Evolutionary conservation across 2,329 filamentous ascomycete genomes (phyloP).

Genomic region (Nemania serpens): DNA sequence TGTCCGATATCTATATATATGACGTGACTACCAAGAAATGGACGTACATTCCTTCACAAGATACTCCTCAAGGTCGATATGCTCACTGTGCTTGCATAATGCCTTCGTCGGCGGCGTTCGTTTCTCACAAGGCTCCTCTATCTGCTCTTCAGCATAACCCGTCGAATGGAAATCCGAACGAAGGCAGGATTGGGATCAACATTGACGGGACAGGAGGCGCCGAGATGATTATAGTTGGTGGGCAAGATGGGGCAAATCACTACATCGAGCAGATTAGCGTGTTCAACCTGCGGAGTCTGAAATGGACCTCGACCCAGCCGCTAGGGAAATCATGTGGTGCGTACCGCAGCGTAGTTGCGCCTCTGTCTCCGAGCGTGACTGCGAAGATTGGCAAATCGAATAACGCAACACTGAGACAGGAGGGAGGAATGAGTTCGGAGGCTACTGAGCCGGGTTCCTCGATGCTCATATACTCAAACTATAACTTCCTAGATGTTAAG

Average conservation of each 20-base stretch:
- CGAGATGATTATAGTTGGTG: slow-evolving; percentile 96
- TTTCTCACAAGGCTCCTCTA: slow-evolving; percentile 79
- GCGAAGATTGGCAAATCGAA: slow-evolving; percentile 69
- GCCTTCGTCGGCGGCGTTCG: slow-evolving; percentile 84
- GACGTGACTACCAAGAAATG: slow-evolving; percentile 82
- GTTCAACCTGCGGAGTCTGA: slow-evolving; percentile 92
- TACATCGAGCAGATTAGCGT: slow-evolving; percentile 99
- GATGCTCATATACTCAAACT: slow-evolving; percentile 99
- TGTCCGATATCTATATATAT: slow-evolving; percentile 97
- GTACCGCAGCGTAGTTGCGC: slow-evolving; percentile 92
- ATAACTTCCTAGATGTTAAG: slow-evolving; percentile 97
- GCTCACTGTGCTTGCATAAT: slow-evolving; percentile 94
- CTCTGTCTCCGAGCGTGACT: slow-evolving; percentile 70
- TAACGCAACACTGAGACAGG: slow-evolving; percentile 46
- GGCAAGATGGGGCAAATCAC: slow-evolving; percentile 95
- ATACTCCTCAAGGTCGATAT: slow-evolving; percentile 90
- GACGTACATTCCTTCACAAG: slow-evolving; percentile 80
- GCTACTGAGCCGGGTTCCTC: slow-evolving; percentile 63
- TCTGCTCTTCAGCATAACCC: slow-evolving; percentile 91
- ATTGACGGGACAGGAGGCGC: slow-evolving; percentile 91
- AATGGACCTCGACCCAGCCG: slow-evolving; percentile 89
- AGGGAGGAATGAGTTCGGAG: slow-evolving; percentile 58
- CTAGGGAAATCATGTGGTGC: slow-evolving; percentile 93
- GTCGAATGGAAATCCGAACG: slow-evolving; percentile 78
- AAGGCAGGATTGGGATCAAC: slow-evolving; percentile 83